Conservation (phyloP, 2,329 filamentous ascomycete genomes). For the Diaporthe longicolla region DNA sequence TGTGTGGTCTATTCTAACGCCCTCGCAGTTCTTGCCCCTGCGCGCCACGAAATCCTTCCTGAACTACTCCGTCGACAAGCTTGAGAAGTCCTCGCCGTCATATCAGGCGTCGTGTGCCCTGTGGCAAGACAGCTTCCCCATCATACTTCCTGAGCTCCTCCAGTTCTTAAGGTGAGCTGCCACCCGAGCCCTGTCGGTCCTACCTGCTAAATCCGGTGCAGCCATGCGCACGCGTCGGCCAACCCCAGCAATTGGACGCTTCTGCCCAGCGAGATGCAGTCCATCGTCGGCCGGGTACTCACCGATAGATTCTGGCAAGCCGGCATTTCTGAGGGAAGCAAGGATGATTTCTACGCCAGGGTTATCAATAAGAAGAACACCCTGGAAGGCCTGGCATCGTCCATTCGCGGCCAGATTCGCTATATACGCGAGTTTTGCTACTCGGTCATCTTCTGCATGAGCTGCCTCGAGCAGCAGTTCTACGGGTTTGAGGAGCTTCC, state of each 20-base stretch:
- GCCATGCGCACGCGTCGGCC: conserved; percentile 92
- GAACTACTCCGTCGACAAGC: conserved; percentile 91
- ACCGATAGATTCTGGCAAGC: conserved; percentile 99
- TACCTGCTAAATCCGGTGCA: conserved; percentile 51
- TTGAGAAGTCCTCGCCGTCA: conserved; percentile 79
- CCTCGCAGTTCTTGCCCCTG: conserved; percentile 76
- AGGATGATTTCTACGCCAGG: conserved; percentile 95
- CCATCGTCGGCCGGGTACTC: conserved; percentile 84
- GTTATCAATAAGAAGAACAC: conserved; percentile 91
- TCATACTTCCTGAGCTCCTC: conserved; percentile 87
- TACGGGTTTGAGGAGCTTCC: conserved; percentile 92
- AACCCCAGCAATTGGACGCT: conserved; percentile 87
- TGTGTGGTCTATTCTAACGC: background rate
- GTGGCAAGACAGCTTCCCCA: conserved; percentile 88
- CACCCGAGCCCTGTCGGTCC: background rate
- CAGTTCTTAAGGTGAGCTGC: conserved; percentile 78
- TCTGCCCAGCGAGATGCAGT: conserved; percentile 80
- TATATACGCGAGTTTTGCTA: conserved; percentile 95
- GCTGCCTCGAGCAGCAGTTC: conserved; percentile 86
- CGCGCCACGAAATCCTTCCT: conserved; percentile 92
- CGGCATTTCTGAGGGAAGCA: conserved; percentile 94
- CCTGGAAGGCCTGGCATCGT: conserved; percentile 93
- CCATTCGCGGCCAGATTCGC: conserved; percentile 88
- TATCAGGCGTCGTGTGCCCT: conserved; percentile 83
- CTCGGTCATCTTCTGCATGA: conserved; percentile 94